These are phyloP conservation scores for Phytophthora sp. DNA, from an alignment of 352 stramenopile species.

Conservation along the genomic window DNA sequence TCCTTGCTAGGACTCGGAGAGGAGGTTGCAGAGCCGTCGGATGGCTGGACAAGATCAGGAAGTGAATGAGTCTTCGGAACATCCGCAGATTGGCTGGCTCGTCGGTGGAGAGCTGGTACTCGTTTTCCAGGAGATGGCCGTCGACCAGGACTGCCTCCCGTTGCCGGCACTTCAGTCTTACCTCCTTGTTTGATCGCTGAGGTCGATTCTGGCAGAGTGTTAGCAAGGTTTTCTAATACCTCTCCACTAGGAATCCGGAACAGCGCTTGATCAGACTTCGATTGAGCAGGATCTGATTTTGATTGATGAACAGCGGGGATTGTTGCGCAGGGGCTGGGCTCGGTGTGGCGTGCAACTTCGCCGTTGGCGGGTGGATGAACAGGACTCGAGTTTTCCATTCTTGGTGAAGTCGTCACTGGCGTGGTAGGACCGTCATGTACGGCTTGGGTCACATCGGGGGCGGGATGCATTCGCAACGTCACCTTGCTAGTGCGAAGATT, in stretches of 20 bases:
- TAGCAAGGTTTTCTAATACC: not conserved
- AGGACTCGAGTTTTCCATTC: not conserved
- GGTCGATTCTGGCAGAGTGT: not conserved
- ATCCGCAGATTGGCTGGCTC: slow-evolving; percentile 11
- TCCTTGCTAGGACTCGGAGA: not conserved
- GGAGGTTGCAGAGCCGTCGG: not conserved
- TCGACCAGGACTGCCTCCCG: not conserved
- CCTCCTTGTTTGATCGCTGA: not conserved
- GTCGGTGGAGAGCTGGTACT: slow-evolving; percentile 5
- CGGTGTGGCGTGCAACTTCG: too few relatives aligned
- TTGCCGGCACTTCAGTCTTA: not conserved
- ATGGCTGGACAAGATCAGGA: not conserved
- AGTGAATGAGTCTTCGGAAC: not conserved
- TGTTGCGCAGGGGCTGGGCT: not conserved
- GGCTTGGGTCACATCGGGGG: not conserved
- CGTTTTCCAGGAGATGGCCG: not conserved
- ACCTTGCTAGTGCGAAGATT: slow-evolving; percentile 27
- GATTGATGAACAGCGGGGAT: not conserved
- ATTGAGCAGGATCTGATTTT: not conserved
- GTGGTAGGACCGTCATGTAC: not conserved
- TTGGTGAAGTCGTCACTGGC: not conserved
- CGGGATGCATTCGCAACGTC: slow-evolving; percentile 31
- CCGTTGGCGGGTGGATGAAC: too few relatives aligned
- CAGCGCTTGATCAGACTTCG: not conserved
- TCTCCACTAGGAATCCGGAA: slow-evolving; percentile 10